phyloP scores from a whole-genome alignment of 805 yeast species.

The Ogataea populi-albae region DNA sequence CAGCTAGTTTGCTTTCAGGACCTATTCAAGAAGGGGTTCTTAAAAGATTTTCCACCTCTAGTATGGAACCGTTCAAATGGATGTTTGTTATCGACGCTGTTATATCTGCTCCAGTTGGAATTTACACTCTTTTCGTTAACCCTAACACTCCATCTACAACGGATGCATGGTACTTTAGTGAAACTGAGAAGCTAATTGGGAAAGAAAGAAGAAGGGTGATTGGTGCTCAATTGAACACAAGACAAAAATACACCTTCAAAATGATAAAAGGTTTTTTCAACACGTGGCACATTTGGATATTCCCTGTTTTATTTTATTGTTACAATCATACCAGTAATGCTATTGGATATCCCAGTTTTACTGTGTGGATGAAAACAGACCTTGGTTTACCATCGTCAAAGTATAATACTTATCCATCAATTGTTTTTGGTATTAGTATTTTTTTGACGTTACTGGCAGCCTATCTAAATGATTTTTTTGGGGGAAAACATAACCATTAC shows the following conservation, averaged over 20 bases:
- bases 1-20: slow-evolving; percentile 37
- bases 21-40: slow-evolving; percentile 36
- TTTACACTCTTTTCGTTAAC: slow-evolving; percentile 41
- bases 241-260: slow-evolving; percentile 39
- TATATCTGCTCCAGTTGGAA: slow-evolving; percentile 35
- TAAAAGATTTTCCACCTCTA: slow-evolving; percentile 17
- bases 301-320: slow-evolving; percentile 40
- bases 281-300: slow-evolving; percentile 49
- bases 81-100: slow-evolving; percentile 45
- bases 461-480: slow-evolving; percentile 36
- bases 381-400: slow-evolving; percentile 31
- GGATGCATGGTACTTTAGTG: slow-evolving; percentile 37
- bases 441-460: slow-evolving; percentile 36
- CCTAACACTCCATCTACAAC: slow-evolving; percentile 47
- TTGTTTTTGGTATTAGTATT: slow-evolving; percentile 39
- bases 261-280: slow-evolving; percentile 39
- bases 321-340: slow-evolving; percentile 37
- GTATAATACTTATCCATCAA: slow-evolving; percentile 44
- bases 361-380: slow-evolving; percentile 41
- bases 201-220: slow-evolving; percentile 41
- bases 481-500: slow-evolving; percentile 36
- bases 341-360: slow-evolving; percentile 39
- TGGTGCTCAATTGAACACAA: slow-evolving; percentile 43
- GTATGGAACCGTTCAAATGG: slow-evolving; percentile 41
- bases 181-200: slow-evolving; percentile 40